Conservation (phyloP, 257 asterid species). For the Apocynum venetum region DNA sequence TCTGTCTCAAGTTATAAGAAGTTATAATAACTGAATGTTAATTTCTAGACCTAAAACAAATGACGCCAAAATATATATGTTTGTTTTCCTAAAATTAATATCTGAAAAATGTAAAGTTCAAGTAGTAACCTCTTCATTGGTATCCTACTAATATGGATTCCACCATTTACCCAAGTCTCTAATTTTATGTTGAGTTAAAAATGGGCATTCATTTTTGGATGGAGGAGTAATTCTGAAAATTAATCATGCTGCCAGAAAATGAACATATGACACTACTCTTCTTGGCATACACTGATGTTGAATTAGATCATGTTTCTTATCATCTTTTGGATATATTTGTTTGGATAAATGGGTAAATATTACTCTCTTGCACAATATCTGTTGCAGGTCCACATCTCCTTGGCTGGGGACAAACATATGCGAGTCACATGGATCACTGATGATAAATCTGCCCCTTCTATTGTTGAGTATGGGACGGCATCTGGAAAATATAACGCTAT, state of each 20-base stretch:
- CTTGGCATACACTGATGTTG: not conserved
- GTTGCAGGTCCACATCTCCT: constrained; percentile 84
- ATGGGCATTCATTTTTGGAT: not conserved
- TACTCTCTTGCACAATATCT: not conserved
- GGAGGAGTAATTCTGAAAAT: not conserved
- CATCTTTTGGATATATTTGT: not conserved
- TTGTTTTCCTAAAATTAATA: not conserved
- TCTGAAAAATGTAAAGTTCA: no score
- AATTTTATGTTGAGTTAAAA: no score
- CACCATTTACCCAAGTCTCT: not conserved
- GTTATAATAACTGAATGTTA: not conserved
- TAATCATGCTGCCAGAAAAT: not conserved
- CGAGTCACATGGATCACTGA: constrained; percentile 68
- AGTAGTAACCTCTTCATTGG: no score
- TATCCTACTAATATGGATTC: not conserved
- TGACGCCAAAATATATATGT: not conserved
- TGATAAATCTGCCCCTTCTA: constrained; percentile 47
- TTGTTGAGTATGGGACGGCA: constrained; percentile 75
- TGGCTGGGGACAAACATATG: constrained; percentile 77
- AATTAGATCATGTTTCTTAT: not conserved
- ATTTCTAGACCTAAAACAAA: not conserved
- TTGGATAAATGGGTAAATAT: not conserved
- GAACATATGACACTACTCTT: not conserved
- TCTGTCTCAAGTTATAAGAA: not conserved
- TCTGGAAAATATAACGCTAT: constrained; percentile 44